Base-by-base conservation (phyloP, 2,329 filamentous ascomycete genomes). In the Claviceps humidiphila region DNA sequence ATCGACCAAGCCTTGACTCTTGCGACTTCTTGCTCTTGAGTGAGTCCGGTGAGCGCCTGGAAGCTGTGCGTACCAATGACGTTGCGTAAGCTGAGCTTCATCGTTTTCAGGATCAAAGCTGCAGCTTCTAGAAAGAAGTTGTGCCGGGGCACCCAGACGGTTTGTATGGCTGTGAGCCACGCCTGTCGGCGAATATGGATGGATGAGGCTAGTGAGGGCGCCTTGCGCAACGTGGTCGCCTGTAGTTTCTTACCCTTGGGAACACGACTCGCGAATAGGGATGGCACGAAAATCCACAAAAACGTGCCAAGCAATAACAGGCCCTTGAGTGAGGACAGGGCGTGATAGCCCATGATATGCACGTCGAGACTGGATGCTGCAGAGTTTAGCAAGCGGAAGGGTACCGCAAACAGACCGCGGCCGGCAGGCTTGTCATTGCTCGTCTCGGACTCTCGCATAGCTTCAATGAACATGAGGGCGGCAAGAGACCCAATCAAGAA, bases 401-500 rank as follows among this genome's bases (percentile, higher is more conserved):
- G 85, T 17, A 87, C 54, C 22, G 81, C 78, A 55, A 81, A 77
- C 14, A 90, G 74, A 2, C 85, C 85, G 40, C 81, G 79, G 46
- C 84, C 84, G 49, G 80, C 74, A 5, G 82, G 74, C 1, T 75
- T 75, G 49, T 86, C 82, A 47, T 75, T 77, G 60, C 80, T 78
- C 64, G 80, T 68, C 67, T 89, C 79, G 58, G 82, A 71, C 63
- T 85, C 78, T 39, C 76, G 75, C 52, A 90, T 74, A 1, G 88
- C 89, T 68, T 96, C 89, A 59, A 95, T 71, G 38, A 96, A 77
- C 90, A 97, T 95, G 17, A 97, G 74, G 14, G 89, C 89, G 24
- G 90, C 91, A 54, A 97, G 77, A 17, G 90, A 91, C 43, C 91
- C 91, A 5, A 96, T 82, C 87, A 96, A 93, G 58, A 96, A 76